phyloP scores from a whole-genome alignment of 1,284 basidiomycete species.

The Quambalaria eucalypti region DNA sequence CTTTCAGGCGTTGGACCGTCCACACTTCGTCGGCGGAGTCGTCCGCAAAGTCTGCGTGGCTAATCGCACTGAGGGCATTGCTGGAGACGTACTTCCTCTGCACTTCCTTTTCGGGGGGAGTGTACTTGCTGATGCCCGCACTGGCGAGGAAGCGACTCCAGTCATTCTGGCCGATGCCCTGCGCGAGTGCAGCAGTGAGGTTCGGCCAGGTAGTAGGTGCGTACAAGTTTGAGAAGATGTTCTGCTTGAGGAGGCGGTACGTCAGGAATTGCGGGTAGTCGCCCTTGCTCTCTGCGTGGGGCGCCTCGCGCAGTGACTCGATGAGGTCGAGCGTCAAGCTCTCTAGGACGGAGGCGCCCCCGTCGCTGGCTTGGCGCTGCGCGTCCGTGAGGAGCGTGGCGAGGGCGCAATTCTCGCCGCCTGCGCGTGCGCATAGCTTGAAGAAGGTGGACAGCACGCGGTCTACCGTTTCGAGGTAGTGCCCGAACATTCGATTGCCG shows the following conservation, averaged over 20 bases:
- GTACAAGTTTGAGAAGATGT: conserved; percentile 17
- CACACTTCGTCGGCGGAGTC: not conserved
- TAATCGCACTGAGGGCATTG: conserved; percentile 9
- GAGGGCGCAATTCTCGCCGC: conserved; percentile 14
- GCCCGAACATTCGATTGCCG: too few species aligned
- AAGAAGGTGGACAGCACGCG: conserved; percentile 17
- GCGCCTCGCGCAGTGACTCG: conserved; percentile 17
- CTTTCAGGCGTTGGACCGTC: not conserved
- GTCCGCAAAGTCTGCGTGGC: conserved; percentile 16
- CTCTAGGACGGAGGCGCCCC: not conserved
- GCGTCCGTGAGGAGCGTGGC: conserved; percentile 2
- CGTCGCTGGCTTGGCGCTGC: conserved; percentile 11
- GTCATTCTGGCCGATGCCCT: conserved; percentile 14
- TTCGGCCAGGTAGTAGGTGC: conserved; percentile 18
- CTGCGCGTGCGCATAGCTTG: conserved; percentile 20
- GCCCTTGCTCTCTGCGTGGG: conserved; percentile 15
- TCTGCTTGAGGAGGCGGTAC: conserved; percentile 15
- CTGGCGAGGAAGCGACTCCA: conserved; percentile 17
- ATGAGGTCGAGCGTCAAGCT: conserved; percentile 15
- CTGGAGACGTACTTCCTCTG: too few species aligned
- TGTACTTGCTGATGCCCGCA: too few species aligned
- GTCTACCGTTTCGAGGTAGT: conserved; percentile 17
- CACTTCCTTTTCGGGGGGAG: too few species aligned
- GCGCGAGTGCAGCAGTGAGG: conserved; percentile 14
- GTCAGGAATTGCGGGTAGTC: conserved; percentile 21